Evolutionary conservation across 1,284 basidiomycete species (phyloP).

Genomic region (Trametes polyzona): DNA sequence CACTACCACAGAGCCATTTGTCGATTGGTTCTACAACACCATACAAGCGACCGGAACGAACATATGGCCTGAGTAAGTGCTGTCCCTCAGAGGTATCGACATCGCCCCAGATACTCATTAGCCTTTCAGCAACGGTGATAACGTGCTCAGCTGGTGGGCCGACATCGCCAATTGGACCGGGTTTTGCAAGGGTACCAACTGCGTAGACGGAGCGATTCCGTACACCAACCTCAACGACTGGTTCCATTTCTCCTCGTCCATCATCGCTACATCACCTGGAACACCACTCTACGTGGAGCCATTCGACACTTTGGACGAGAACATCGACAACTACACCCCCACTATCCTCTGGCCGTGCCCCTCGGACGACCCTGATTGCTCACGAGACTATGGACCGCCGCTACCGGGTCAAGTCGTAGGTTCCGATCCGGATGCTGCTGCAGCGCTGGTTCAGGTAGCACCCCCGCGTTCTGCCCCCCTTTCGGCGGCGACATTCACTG

Average conservation of each 20-base stretch:
- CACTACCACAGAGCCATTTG: not conserved
- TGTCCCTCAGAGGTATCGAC: too few species aligned
- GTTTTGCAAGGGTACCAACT: not conserved
- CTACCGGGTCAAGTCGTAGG: not conserved
- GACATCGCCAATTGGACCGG: slow-evolving; percentile 8
- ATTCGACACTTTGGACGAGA: not conserved
- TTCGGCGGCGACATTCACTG: too few species aligned
- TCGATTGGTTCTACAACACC: slow-evolving; percentile 12
- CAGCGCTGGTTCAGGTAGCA: too few species aligned
- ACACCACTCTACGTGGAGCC: slow-evolving; percentile 1
- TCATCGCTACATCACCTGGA: slow-evolving; percentile 2
- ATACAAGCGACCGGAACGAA: slow-evolving; percentile 4
- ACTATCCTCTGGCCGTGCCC: slow-evolving; percentile 10
- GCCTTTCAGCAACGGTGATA: slow-evolving; percentile 3
- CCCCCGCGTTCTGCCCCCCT: too few species aligned
- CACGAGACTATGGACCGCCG: slow-evolving; percentile 13
- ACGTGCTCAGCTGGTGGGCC: slow-evolving; percentile 4
- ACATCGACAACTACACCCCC: slow-evolving; percentile 5
- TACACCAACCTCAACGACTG: slow-evolving; percentile 15
- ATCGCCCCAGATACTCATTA: not conserved
- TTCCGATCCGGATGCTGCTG: not conserved
- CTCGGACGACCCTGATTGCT: slow-evolving; percentile 9
- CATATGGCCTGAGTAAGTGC: slow-evolving; percentile 2
- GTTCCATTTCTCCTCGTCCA: slow-evolving; percentile 9
- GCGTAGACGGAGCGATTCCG: slow-evolving; percentile 6